Percentiles rank a stretch among this genome's conserved stretches.
Evolutionary conservation across 306 rosid genomes (phyloP).

Genomic region (Glycine latifolia): DNA sequence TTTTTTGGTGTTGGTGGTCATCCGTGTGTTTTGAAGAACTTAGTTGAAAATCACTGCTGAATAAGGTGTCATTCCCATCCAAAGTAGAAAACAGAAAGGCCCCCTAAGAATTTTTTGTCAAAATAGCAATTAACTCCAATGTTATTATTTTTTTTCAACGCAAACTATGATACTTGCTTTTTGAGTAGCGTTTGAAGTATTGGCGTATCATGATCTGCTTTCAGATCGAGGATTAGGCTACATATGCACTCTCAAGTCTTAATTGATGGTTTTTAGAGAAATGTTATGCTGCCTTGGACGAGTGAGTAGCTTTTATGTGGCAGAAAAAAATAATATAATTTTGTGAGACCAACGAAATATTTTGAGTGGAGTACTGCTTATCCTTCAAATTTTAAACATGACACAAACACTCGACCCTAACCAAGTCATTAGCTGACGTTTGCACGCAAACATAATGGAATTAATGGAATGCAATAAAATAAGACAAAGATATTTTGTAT

Average conservation of each 20-base stretch:
- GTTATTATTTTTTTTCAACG: not conserved
- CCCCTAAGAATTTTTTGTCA: not conserved
- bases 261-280: not conserved
- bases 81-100: conserved; percentile 4
- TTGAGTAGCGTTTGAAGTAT: conserved; percentile 21
- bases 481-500: not conserved
- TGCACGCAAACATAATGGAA: not conserved
- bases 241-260: not conserved
- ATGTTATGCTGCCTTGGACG: not conserved
- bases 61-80: conserved; percentile 44
- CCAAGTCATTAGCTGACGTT: not conserved
- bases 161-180: conserved; percentile 1
- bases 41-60: conserved; percentile 7
- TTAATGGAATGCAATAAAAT: not conserved
- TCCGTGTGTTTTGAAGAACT: conserved; percentile 26
- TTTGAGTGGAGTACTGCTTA: conserved; percentile 7
- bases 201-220: not conserved
- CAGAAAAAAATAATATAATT: too few species aligned
- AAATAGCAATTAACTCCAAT: conserved; percentile 5
- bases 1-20: not conserved
- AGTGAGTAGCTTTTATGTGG: not conserved
- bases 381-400: not conserved
- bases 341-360: not conserved
- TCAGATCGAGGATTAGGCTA: not conserved
- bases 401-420: not conserved